Evolutionary conservation across 148 eudicot genomes (phyloP), one percentile per base, ranked within the genome.

Genomic region (Rhododendron kiyosumense): DNA sequence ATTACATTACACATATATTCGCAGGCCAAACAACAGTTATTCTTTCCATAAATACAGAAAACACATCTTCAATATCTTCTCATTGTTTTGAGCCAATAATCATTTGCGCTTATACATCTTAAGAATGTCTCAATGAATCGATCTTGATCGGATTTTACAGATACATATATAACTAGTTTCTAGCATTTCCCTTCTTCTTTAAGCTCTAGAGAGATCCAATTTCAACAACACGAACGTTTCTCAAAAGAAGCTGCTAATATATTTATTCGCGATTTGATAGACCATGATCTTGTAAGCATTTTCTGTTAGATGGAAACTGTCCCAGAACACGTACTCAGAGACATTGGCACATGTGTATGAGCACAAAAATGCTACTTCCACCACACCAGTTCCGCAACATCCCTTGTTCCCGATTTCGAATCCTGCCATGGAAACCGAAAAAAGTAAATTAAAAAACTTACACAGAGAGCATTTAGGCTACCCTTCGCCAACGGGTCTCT

Each of bases 351-450:
- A 91, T 14, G 89, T 73, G 22, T 43, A 51, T 7, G 89, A 84
- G 86, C 98, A 95, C 11, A 93, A 30, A 10, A 89, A 49, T 2
- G 90, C 79, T 12, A 89, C 95, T 71, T 95, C 97, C 41, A 94
- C 2, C 4, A 59, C 36, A 18, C 98, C 98, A 2, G 93, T 86
- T 49, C 96, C 98, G 49, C 98, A 94, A 36, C 98, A 95, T 4
- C 98, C 98, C 51, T 77, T 87, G 78, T 93, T 86, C 32, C 79
- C 86, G 24, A 93, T 85, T n/a, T 89, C 80, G 67, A 95, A 89
- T 15, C 97, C 97, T 93, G 89, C 46, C 74, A 45, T 22, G 36
- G 46, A 54, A 54, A 54, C 8, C 43, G 30, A 26, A 26, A 67
- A 26, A 67, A n/a, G 3, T 10, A 26, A 9, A 26, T 4, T 1